phyloP scores from a whole-genome alignment of 2,329 filamentous ascomycete species.

The Exophiala xenobiotica region DNA sequence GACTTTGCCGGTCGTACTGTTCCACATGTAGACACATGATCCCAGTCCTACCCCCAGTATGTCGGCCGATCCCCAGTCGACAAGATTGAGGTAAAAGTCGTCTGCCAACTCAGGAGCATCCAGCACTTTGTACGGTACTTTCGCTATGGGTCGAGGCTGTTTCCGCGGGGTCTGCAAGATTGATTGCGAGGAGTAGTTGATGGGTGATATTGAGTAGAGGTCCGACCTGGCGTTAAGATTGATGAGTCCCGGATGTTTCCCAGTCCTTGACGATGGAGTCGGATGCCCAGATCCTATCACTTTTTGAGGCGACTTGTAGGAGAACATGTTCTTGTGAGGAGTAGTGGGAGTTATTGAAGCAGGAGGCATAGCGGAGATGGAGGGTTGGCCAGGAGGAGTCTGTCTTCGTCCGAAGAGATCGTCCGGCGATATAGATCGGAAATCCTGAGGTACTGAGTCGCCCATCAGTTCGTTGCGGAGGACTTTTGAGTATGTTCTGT shows the following conservation, averaged over 20 bases:
- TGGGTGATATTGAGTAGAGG: slow-evolving; percentile 91
- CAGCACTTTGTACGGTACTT: slow-evolving; percentile 95
- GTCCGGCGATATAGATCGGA: slow-evolving; percentile 35
- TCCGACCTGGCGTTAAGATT: slow-evolving; percentile 89
- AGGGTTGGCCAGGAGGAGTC: slow-evolving; percentile 71
- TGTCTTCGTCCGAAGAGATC: slow-evolving; percentile 61
- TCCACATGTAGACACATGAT: slow-evolving; percentile 97
- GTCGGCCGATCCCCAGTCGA: slow-evolving; percentile 96
- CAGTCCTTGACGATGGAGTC: slow-evolving; percentile 84
- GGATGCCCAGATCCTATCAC: slow-evolving; percentile 73
- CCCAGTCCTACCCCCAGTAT: slow-evolving; percentile 89
- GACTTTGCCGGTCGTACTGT: slow-evolving; percentile 83
- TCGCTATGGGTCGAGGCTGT: slow-evolving; percentile 85
- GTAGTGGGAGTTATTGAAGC: slow-evolving; percentile 83
- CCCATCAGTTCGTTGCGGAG: slow-evolving; percentile 92
- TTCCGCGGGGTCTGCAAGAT: slow-evolving; percentile 89
- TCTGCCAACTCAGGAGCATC: slow-evolving; percentile 95
- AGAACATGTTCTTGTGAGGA: slow-evolving; percentile 95
- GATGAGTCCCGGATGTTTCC: slow-evolving; percentile 67
- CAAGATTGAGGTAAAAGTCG: slow-evolving; percentile 95
- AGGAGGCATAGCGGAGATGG: slow-evolving; percentile 64
- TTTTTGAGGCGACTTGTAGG: slow-evolving; percentile 74
- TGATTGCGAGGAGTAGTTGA: slow-evolving; percentile 87
- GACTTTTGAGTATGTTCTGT: slow-evolving; percentile 84
- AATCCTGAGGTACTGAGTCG: slow-evolving; percentile 79